phyloP scores from a whole-genome alignment of 176 grass and related monocot genomes.

The Luzula sylvatica region DNA sequence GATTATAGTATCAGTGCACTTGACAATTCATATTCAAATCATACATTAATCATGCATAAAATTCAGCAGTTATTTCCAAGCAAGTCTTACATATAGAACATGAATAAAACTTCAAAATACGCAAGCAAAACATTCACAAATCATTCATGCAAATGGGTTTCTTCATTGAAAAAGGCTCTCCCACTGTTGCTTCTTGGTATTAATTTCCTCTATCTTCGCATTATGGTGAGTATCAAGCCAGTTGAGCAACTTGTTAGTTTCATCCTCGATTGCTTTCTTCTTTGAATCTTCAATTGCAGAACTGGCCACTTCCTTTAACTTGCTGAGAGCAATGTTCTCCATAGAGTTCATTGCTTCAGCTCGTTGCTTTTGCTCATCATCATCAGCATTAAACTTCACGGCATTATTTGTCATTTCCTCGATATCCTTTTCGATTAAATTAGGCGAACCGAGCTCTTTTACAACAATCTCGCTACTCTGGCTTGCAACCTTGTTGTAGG shows the following conservation, averaged over 20 bases:
- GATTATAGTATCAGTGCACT: too few relatives aligned
- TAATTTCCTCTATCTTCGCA: conserved; percentile 8
- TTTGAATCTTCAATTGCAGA: not conserved
- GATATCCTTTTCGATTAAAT: not conserved
- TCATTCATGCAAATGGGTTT: not conserved
- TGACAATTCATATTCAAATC: too few relatives aligned
- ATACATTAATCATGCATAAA: too few relatives aligned
- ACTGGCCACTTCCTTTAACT: conserved; percentile 14
- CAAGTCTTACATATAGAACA: too few relatives aligned
- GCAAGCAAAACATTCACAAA: too few relatives aligned
- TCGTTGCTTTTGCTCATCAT: conserved; percentile 4
- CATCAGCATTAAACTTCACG: not conserved
- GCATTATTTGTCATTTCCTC: not conserved
- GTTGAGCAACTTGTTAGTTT: not conserved
- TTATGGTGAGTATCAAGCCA: not conserved
- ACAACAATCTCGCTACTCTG: not conserved
- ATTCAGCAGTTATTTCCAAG: too few relatives aligned
- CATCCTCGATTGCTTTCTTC: not conserved
- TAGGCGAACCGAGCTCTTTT: not conserved
- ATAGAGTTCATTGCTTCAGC: conserved; percentile 11
- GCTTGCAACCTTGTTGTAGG: not conserved
- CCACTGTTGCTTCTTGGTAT: not conserved
- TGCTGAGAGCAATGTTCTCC: conserved; percentile 18
- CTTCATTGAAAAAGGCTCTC: not conserved
- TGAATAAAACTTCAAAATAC: too few relatives aligned